Evolutionary conservation across 306 rosid species (phyloP).

Genomic region (Dryas alaskensis): DNA sequence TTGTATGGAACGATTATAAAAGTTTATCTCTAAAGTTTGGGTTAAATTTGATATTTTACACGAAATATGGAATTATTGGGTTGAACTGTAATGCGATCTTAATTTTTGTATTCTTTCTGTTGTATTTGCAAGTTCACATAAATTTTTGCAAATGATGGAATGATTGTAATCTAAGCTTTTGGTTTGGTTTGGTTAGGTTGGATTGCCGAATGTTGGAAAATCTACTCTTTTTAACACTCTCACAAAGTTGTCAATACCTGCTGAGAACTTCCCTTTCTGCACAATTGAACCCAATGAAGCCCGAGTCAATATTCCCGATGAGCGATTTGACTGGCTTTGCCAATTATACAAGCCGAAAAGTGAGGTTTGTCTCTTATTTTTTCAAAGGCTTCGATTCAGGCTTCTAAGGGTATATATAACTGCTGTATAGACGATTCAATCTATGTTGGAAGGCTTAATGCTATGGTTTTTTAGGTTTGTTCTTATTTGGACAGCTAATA

Average conservation of each 20-base stretch:
- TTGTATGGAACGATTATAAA: not conserved
- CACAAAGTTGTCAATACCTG: conserved; percentile 86
- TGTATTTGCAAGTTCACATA: not conserved
- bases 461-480: not conserved
- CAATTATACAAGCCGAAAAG: conserved; percentile 86
- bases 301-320: conserved; percentile 87
- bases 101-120: not conserved
- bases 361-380: conserved; percentile 51
- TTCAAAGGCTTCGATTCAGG: not conserved
- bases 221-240: conserved; percentile 96
- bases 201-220: conserved; percentile 98
- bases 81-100: not conserved
- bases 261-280: conserved; percentile 98
- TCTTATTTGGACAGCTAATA: not conserved
- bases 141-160: not conserved
- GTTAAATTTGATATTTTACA: not conserved
- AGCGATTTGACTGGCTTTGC: conserved; percentile 97
- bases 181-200: conserved; percentile 56
- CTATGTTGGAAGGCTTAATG: not conserved
- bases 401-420: not conserved
- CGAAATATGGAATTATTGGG: not conserved
- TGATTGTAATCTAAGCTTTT: conserved; percentile 6
- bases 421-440: not conserved
- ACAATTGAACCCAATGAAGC: conserved; percentile 99
- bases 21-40: not conserved